phyloP scores from a whole-genome alignment of 371 early-diverging fungal genomes.

The Mortierella polycephala region DNA sequence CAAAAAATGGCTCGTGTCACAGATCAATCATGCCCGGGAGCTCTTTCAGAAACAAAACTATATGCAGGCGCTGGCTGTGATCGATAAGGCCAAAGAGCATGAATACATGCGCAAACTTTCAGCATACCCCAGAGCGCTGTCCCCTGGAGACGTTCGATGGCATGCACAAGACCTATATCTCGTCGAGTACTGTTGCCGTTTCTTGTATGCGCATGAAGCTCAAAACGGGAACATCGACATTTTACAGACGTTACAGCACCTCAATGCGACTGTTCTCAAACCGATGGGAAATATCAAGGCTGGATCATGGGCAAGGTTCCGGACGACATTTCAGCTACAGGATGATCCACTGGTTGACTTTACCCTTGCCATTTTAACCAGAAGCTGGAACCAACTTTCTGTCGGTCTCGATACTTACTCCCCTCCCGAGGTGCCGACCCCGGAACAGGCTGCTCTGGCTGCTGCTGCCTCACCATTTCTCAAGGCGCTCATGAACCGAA shows the following conservation, averaged over 20 bases:
- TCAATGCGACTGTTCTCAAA: conserved; percentile 23
- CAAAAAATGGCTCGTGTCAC: conserved; percentile 29
- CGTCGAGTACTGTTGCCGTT: conserved; percentile 39
- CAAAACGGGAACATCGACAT: conserved; percentile 16
- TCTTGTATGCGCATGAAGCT: conserved; percentile 21
- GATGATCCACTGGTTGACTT: conserved; percentile 38
- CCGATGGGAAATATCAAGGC: conserved; percentile 5
- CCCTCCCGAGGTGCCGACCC: not conserved
- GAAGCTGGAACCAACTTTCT: conserved; percentile 17
- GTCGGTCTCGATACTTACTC: not conserved
- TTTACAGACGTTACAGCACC: conserved; percentile 13
- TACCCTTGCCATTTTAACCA: conserved; percentile 27
- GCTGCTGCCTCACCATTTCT: conserved; percentile 22
- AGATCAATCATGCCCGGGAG: conserved; percentile 21
- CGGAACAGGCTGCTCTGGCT: conserved; percentile 27
- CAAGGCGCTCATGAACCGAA: conserved; percentile 17
- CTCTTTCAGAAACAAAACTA: conserved; percentile 39
- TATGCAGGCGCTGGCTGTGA: conserved; percentile 27
- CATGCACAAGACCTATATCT: conserved; percentile 35
- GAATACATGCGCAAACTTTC: conserved; percentile 25
- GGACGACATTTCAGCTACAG: conserved; percentile 15
- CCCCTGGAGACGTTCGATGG: conserved; percentile 8
- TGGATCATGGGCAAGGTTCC: conserved; percentile 1
- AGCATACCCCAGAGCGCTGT: not conserved
- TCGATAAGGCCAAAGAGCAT: conserved; percentile 34